Base-by-base conservation (phyloP, 2,329 filamentous ascomycete genomes). In the Thielaviopsis populi region DNA sequence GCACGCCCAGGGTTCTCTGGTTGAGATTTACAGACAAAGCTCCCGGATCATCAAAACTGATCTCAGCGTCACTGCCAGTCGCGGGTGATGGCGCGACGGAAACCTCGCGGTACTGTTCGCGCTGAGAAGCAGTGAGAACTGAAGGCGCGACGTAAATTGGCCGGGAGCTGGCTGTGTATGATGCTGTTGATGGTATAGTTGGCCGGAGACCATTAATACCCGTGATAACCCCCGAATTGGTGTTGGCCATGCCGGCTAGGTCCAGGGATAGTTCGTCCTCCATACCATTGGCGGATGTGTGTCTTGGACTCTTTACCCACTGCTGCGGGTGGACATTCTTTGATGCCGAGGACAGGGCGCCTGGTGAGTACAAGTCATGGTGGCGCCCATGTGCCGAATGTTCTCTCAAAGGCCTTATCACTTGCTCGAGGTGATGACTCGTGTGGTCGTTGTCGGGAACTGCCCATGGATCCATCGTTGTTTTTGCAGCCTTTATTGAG, bases 61-160 rank as follows among this genome's bases (percentile, higher is more conserved):
- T 43, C 2, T 61, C 53, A 17, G 53, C 30, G 17, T 56, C 53
- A 33, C 53, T 56, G 24, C 27, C 59, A 30, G 41, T 61, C 24
- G 41, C 19, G 22, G 22, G 15, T 24, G 59, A 61, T 11, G 59
- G 59, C 27, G 41, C 41, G 13, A 61, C 24, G 4, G 59, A 61
- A 15, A 59, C 61, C 10, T 50, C 48, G 11, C 56, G 30, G 33
- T 65, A 62, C 43, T 56, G 50, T n/a, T 62, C 50, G 3, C 50
- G 50, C 27, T 65, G 43, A 2, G 48, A 40, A 7, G 46, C 43
- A n/a, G 37, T 59, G 15, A 62, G n/a, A 5, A 42, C 37, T 43
- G 56, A 62, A 10, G 61, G 61, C 7, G 48, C 61, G 22, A 63
- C 46, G n/a, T 63, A 63, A 11, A 63, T 56, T 27, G 50, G 42